Percentiles rank a stretch among this genome's conserved stretches.
Evolutionary conservation across 495 filamentous ascomycete genomes (phyloP).

Genomic region (Entonaema liquescens): DNA sequence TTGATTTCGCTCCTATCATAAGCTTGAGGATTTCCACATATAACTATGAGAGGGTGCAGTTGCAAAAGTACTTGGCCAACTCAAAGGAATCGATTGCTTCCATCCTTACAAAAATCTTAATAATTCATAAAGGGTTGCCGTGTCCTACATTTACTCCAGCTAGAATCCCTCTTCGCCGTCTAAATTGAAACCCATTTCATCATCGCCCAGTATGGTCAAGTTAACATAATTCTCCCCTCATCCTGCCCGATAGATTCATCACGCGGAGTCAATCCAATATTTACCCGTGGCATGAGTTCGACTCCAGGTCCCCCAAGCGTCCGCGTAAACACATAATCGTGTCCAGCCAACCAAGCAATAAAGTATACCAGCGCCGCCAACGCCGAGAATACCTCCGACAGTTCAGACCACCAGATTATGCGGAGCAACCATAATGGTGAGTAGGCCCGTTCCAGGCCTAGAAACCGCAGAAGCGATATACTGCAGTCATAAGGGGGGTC

Average conservation of each 20-base stretch:
- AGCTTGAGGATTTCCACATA: too few species aligned
- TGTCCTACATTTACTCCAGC: too few species aligned
- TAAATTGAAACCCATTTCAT: background rate
- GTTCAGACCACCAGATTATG: background rate
- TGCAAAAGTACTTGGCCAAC: too few species aligned
- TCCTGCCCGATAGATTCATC: constrained; percentile 5
- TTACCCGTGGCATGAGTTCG: constrained; percentile 14
- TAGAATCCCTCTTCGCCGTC: too few species aligned
- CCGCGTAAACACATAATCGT: constrained; percentile 19
- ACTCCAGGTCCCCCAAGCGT: constrained; percentile 23
- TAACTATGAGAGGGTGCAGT: too few species aligned
- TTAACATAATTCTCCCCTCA: constrained; percentile 14
- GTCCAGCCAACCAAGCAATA: background rate
- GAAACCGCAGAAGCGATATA: background rate
- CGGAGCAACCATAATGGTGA: background rate
- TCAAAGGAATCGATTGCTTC: too few species aligned
- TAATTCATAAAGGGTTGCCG: too few species aligned
- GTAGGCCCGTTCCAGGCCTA: background rate
- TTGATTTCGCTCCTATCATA: background rate
- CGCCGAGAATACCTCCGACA: background rate
- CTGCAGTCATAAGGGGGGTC: background rate
- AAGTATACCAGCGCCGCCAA: constrained; percentile 7
- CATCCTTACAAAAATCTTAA: too few species aligned
- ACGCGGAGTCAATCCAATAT: background rate
- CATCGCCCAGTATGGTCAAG: background rate